Base-by-base conservation (phyloP, 495 filamentous ascomycete species). In the Aspergillus nanangensis region DNA sequence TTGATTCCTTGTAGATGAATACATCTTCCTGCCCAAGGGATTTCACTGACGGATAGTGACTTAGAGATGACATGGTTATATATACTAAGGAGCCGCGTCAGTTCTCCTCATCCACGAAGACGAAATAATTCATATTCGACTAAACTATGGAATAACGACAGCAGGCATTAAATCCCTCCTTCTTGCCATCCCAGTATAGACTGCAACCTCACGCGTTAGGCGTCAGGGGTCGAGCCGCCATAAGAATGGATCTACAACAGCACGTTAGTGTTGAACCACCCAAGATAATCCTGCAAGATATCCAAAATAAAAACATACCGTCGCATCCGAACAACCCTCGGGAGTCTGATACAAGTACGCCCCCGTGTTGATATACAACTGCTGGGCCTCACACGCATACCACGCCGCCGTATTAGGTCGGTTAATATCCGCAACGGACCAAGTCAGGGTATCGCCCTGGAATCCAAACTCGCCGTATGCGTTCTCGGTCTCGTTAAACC, bases 381-480 rank as follows among this genome's bases (percentile, higher is more conserved):
- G 20, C 8, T 49, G 20, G 14, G 41, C 47, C 32, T 37, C 38
- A 20, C 47, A 49, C 20, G 43, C 47, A 33, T 36, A 44, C 47
- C 47, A 49, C 27, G 47, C 47, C 2, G 47, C 47, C n/a, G 40
- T 44, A 44, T 49, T 49, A 15, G 38, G 47, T 9, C 47, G 29
- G 8, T 43, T 29, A 27, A 49, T 43, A 49, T 43, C 47, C 21
- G 22, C 39, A n/a, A 44, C 47, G 18, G 13, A 13, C 47, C 47
- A 49, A n/a, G 47, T 49, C 19, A 49, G 19, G 14, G 47, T 18
- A 38, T 49, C 47, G 3, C 47, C 47, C 39, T 49, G 47, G 33
- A 49, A 49, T 31, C 18, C 39, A 31, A 49, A 49, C 31, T 13
- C 13, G 9, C 47, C 47, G 47, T 49, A 49, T 17, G 13, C 39